These are phyloP conservation scores for Lyophyllum semitale DNA, from an alignment of 768 basidiomycete species.

Conservation along the genomic window DNA sequence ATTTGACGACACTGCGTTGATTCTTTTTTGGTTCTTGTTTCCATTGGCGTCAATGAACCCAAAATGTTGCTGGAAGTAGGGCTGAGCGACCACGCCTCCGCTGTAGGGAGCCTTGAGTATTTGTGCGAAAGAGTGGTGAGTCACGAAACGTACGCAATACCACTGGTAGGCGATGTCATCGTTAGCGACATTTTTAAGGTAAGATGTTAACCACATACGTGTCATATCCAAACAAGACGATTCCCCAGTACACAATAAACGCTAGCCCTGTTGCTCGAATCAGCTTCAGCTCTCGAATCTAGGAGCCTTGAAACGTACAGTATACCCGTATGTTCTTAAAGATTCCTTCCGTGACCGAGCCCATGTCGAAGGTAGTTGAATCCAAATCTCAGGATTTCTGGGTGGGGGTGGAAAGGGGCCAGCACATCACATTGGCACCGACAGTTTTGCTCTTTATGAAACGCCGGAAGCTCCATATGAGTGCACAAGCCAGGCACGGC, in stretches of 20 bases:
- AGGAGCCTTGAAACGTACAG: slow-evolving; percentile 9
- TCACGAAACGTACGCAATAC: slow-evolving; percentile 18
- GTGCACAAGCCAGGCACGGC: too few species aligned
- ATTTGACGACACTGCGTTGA: slow-evolving; percentile 66
- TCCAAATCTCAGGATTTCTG: background rate
- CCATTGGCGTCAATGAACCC: slow-evolving; percentile 51
- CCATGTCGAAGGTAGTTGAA: background rate
- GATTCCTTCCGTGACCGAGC: background rate
- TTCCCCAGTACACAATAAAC: slow-evolving; percentile 26
- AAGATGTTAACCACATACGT: slow-evolving; percentile 15
- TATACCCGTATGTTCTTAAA: slow-evolving; percentile 24
- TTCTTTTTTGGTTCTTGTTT: slow-evolving; percentile 30
- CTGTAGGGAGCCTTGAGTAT: background rate
- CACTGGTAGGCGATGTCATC: slow-evolving; percentile 9
- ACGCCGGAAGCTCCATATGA: too few species aligned
- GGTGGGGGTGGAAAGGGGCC: too few species aligned
- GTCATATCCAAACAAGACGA: slow-evolving; percentile 25
- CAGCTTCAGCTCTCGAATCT: background rate
- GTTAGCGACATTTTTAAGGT: too few species aligned
- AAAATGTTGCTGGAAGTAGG: slow-evolving; percentile 65
- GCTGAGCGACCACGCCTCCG: slow-evolving; percentile 26
- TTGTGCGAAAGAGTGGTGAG: background rate
- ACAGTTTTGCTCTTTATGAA: too few species aligned
- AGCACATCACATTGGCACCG: too few species aligned
- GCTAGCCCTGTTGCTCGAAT: slow-evolving; percentile 20